Evolutionary conservation across 2,329 filamentous ascomycete genomes (phyloP).

Genomic region (Ustulina deusta): DNA sequence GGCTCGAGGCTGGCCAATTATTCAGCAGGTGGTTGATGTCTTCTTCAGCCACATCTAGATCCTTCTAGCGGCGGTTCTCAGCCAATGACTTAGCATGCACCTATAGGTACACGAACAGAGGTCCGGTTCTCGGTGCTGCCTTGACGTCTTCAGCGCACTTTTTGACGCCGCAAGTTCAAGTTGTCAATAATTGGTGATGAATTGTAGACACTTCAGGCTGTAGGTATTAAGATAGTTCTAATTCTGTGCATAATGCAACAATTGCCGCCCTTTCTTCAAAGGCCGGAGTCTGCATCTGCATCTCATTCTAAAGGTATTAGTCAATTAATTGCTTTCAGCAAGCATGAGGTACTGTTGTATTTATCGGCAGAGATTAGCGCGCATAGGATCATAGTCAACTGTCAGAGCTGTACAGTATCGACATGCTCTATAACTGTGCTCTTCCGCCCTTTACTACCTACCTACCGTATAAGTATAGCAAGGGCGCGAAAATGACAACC

Average conservation of each 20-base stretch:
- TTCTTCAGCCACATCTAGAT: conserved; percentile 24
- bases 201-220: neutral
- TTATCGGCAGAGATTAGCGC: too few species aligned
- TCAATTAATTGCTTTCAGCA: too few species aligned
- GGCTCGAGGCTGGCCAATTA: conserved; percentile 29
- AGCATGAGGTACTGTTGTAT: too few species aligned
- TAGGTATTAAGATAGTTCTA: neutral
- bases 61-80: conserved; percentile 5
- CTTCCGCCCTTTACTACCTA: too few species aligned
- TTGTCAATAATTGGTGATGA: neutral
- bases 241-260: neutral
- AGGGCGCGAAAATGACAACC: conserved; percentile 29
- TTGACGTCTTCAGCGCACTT: neutral
- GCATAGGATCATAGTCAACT: too few species aligned
- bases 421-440: neutral
- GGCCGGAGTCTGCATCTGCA: neutral
- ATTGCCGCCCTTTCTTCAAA: neutral
- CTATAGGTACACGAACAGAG: neutral
- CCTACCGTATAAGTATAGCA: neutral
- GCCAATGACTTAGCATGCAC: conserved; percentile 1
- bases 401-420: neutral
- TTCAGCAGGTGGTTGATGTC: neutral
- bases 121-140: neutral
- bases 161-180: too few species aligned
- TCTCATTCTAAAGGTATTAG: neutral